phyloP scores from a whole-genome alignment of 257 asterid genomes.

The Scutellaria baicalensis region DNA sequence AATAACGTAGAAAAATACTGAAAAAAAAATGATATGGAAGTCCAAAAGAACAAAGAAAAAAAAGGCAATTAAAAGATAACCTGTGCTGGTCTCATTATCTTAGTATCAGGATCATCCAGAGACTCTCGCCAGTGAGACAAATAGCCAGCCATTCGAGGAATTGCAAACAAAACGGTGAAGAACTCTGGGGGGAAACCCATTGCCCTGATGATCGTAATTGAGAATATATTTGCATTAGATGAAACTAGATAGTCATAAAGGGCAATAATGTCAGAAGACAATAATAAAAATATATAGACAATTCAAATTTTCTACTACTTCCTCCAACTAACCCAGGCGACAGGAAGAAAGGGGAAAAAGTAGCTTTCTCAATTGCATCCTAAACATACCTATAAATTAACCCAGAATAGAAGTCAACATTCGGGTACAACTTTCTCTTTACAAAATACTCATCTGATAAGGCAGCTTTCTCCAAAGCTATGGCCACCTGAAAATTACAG shows the following conservation, averaged over 20 bases:
- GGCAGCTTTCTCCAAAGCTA: conserved; percentile 97
- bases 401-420: conserved; percentile 97
- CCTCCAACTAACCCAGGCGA: neutral
- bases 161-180: conserved; percentile 90
- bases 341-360: neutral
- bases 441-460: conserved; percentile 88
- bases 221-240: neutral
- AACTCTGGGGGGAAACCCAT: conserved; percentile 98
- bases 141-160: conserved; percentile 99
- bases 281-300: neutral
- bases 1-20: neutral
- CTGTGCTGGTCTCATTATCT: conserved; percentile 98
- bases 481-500: conserved; percentile 66
- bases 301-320: too few relatives aligned
- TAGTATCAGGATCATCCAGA: conserved; percentile 58
- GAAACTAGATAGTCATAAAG: neutral
- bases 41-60: neutral
- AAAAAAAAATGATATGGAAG: neutral
- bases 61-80: conserved; percentile 21
- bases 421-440: conserved; percentile 94
- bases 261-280: neutral
- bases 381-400: conserved; percentile 69
- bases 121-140: conserved; percentile 98
- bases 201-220: conserved; percentile 51
- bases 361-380: neutral